Evolutionary conservation across 2,329 filamentous ascomycete genomes (phyloP).

Genomic region (Sclerotinia nivalis): DNA sequence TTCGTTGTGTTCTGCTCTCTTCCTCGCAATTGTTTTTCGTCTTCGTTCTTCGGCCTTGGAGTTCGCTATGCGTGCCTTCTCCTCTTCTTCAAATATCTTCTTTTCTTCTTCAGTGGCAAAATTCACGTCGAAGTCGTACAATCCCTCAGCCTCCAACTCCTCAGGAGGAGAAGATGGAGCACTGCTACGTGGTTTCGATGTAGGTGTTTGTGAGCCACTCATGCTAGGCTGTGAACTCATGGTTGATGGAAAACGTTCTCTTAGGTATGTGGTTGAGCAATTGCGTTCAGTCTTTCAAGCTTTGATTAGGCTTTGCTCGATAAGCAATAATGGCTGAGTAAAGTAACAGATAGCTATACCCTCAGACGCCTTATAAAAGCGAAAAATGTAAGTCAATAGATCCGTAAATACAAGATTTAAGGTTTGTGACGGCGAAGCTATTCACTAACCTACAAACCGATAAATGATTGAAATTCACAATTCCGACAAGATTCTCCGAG

Average conservation of each 20-base stretch:
- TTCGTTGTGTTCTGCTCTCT: slow-evolving; percentile 48
- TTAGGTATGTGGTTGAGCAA: neutral
- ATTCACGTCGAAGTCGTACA: slow-evolving; percentile 28
- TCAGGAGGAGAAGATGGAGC: slow-evolving; percentile 36
- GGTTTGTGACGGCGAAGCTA: neutral
- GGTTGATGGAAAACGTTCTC: neutral
- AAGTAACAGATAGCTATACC: neutral
- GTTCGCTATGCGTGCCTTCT: slow-evolving; percentile 50
- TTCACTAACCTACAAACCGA: neutral
- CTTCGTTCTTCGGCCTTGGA: slow-evolving; percentile 46
- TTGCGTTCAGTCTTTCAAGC: neutral
- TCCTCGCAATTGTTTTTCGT: slow-evolving; percentile 43
- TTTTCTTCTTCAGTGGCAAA: slow-evolving; percentile 38
- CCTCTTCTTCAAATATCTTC: slow-evolving; percentile 45
- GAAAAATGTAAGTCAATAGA: neutral
- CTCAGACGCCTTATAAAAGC: neutral
- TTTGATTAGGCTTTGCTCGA: neutral
- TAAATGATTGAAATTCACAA: neutral
- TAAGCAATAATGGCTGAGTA: neutral
- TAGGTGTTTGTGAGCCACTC: slow-evolving; percentile 27
- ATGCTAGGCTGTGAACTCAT: slow-evolving; percentile 27
- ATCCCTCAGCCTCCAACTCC: slow-evolving; percentile 4
- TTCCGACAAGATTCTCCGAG: neutral
- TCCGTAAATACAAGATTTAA: neutral
- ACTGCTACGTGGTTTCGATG: slow-evolving; percentile 32